These are phyloP conservation scores for Auxenochlorella protothecoides DNA, from an alignment of 139 green algal species.

Conservation along the genomic window DNA sequence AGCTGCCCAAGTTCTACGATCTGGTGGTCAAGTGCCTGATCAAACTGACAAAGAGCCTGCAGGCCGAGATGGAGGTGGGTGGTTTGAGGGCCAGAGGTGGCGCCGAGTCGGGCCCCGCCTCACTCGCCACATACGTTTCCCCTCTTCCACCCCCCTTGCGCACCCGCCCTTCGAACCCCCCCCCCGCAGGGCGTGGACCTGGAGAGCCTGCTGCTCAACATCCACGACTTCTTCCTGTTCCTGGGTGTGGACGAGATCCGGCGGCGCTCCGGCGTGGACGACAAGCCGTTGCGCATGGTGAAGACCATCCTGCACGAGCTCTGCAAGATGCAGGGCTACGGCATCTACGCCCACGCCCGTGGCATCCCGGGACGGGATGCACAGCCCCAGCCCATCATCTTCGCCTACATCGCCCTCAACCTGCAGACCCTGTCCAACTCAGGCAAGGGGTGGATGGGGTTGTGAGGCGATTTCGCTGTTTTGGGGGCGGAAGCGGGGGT, in stretches of 20 bases:
- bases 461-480: neutral
- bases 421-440: constrained; percentile 47
- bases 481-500: too few relatives aligned
- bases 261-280: constrained; percentile 54
- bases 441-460: neutral
- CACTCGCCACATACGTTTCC: neutral
- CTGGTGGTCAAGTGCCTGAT: constrained; percentile 96
- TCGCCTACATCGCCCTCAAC: constrained; percentile 90
- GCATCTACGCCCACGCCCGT: constrained; percentile 41
- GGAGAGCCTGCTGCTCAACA: constrained; percentile 52
- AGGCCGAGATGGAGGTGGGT: constrained; percentile 33
- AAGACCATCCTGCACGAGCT: constrained; percentile 94
- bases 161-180: neutral
- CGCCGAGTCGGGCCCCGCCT: neutral
- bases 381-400: constrained; percentile 66
- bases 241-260: constrained; percentile 84
- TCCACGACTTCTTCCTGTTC: constrained; percentile 83
- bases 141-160: neutral
- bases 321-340: constrained; percentile 57
- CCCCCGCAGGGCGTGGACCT: constrained; percentile 60
- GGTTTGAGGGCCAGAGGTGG: neutral
- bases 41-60: constrained; percentile 82
- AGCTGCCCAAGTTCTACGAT: constrained; percentile 59
- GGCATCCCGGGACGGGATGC: constrained; percentile 33
- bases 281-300: constrained; percentile 94